These are phyloP conservation scores for Solanum peruvianum DNA, from an alignment of 257 asterid genomes.

Conservation along the genomic window DNA sequence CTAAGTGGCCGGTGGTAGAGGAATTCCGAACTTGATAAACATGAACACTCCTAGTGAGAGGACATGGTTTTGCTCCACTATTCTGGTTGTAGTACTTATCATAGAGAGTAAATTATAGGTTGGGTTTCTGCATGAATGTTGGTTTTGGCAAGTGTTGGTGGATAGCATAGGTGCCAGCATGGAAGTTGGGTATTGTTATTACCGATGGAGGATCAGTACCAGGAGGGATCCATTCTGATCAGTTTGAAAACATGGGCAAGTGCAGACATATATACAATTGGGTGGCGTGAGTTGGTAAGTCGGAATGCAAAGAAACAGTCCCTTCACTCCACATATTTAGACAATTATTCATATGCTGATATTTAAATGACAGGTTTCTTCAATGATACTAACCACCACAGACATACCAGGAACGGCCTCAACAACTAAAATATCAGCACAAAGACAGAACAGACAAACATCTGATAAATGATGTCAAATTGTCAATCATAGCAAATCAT, in stretches of 20 bases:
- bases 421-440: neutral
- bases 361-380: neutral
- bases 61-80: neutral
- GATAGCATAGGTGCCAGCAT: neutral
- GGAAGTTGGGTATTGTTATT: neutral
- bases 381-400: neutral
- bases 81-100: neutral
- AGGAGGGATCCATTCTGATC: neutral
- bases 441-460: neutral
- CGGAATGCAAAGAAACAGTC: neutral
- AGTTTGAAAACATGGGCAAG: neutral
- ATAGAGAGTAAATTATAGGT: neutral
- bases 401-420: neutral
- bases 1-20: neutral
- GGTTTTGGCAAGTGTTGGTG: neutral
- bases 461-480: neutral
- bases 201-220: neutral
- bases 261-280: neutral
- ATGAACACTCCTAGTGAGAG: neutral
- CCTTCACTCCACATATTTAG: neutral
- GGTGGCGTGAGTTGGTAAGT: neutral
- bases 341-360: neutral
- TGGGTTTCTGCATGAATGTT: neutral
- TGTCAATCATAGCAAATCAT: neutral
- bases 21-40: neutral